Evolutionary conservation across 352 stramenopile genomes (phyloP).

Genomic region (Phytopythium aichiense): DNA sequence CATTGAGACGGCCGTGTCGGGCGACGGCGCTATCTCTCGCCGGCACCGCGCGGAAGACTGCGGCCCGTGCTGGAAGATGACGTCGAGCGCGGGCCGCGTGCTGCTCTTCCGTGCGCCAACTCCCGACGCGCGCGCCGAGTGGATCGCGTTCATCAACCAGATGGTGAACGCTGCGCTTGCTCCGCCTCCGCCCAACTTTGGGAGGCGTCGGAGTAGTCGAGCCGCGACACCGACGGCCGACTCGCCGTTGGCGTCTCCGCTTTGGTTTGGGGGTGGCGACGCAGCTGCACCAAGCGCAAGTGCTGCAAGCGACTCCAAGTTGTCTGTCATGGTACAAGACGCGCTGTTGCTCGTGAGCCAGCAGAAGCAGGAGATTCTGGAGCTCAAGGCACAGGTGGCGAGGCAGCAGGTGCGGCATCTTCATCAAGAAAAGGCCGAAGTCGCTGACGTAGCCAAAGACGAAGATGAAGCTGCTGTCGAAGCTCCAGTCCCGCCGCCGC

Average conservation of each 20-base stretch:
- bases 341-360: slow-evolving; percentile 61
- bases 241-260: slow-evolving; percentile 17
- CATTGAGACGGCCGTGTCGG: slow-evolving; percentile 7
- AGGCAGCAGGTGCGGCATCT: slow-evolving; percentile 8
- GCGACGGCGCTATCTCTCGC: background rate
- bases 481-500: background rate
- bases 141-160: slow-evolving; percentile 48
- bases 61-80: slow-evolving; percentile 72
- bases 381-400: slow-evolving; percentile 35
- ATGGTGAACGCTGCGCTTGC: slow-evolving; percentile 19
- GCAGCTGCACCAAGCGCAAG: slow-evolving; percentile 10
- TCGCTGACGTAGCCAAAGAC: background rate
- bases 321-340: slow-evolving; percentile 60
- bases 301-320: slow-evolving; percentile 30
- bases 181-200: background rate
- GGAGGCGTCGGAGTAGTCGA: background rate
- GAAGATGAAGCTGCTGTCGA: too few species aligned
- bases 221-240: slow-evolving; percentile 13
- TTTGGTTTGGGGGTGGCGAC: slow-evolving; percentile 2
- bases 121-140: slow-evolving; percentile 38
- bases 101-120: slow-evolving; percentile 63
- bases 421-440: background rate
- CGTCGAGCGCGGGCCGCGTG: slow-evolving; percentile 43
- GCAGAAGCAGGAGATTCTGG: slow-evolving; percentile 69
- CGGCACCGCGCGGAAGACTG: slow-evolving; percentile 36